phyloP scores from a whole-genome alignment of 2,329 filamentous ascomycete genomes.

The Pseudogymnoascus sp. region DNA sequence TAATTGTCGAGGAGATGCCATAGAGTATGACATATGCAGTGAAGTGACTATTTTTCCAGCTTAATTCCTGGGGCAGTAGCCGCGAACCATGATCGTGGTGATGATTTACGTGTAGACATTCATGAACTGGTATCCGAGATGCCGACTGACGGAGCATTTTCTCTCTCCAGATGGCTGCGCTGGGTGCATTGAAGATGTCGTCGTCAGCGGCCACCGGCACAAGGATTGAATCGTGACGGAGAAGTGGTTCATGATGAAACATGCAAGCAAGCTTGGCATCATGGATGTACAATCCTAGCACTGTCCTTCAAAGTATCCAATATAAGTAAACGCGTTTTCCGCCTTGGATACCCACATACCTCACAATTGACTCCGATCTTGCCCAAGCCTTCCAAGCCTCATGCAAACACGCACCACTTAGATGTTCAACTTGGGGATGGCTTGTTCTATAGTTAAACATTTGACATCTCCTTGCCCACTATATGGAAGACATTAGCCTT shows the following conservation, averaged over 20 bases:
- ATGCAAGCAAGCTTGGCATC: slow-evolving; percentile 34
- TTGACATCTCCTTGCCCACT: slow-evolving; percentile 15
- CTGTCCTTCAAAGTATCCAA: slow-evolving; percentile 24
- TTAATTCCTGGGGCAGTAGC: slow-evolving; percentile 11
- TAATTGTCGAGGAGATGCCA: slow-evolving; percentile 6
- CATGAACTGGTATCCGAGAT: neutral
- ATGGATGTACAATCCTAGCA: slow-evolving; percentile 47
- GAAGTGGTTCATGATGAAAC: slow-evolving; percentile 17
- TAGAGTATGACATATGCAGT: slow-evolving; percentile 14
- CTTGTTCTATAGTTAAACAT: slow-evolving; percentile 12
- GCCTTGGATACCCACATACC: slow-evolving; percentile 12
- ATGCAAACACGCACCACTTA: slow-evolving; percentile 9
- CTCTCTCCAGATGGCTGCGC: slow-evolving; percentile 12
- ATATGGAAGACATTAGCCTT: too few species aligned
- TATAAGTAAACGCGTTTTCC: too few species aligned
- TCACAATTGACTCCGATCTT: slow-evolving; percentile 14
- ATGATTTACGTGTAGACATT: neutral
- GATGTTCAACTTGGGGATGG: neutral
- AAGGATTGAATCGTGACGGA: slow-evolving; percentile 13
- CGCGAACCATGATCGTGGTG: neutral
- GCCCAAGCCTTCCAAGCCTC: slow-evolving; percentile 18
- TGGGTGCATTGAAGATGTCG: slow-evolving; percentile 17
- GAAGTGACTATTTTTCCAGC: slow-evolving; percentile 12
- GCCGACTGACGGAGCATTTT: slow-evolving; percentile 1
- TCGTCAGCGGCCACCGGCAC: slow-evolving; percentile 13